Evolutionary conservation across 2,329 filamentous ascomycete genomes (phyloP).

Genomic region (Tolypocladium tundrense): DNA sequence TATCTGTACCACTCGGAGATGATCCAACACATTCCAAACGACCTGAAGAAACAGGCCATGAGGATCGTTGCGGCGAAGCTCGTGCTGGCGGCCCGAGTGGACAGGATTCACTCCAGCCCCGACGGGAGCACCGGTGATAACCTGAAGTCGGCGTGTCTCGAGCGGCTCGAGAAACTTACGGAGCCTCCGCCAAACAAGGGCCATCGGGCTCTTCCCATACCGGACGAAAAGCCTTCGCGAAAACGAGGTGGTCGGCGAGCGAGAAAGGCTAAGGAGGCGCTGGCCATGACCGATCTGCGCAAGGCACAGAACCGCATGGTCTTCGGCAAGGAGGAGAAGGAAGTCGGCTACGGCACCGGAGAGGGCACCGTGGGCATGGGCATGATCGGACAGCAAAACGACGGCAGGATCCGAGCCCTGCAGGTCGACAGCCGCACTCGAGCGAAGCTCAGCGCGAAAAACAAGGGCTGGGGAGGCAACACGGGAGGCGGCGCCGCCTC

Average conservation of each 20-base stretch:
- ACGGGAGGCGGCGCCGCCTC: conserved; percentile 57
- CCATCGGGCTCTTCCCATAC: conserved; percentile 73
- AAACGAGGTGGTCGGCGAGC: conserved; percentile 88
- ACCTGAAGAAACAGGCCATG: conserved; percentile 88
- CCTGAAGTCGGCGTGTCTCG: conserved; percentile 71
- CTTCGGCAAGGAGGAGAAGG: conserved; percentile 90
- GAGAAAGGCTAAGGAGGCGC: conserved; percentile 90
- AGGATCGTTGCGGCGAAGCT: conserved; percentile 90
- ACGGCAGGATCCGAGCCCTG: conserved; percentile 76
- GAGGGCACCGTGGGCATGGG: conserved; percentile 81
- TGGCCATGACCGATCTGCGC: conserved; percentile 90
- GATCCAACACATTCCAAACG: conserved; percentile 72
- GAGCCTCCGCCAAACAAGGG: conserved; percentile 87
- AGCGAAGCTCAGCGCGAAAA: conserved; percentile 89
- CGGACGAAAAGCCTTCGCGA: conserved; percentile 87
- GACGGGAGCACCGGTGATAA: conserved; percentile 78
- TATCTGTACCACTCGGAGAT: conserved; percentile 89
- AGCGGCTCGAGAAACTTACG: conserved; percentile 83
- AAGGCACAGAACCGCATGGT: conserved; percentile 95
- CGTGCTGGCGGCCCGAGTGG: conserved; percentile 83
- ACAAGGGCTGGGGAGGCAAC: conserved; percentile 85
- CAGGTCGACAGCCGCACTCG: conserved; percentile 90
- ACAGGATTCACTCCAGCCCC: conserved; percentile 70
- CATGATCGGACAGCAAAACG: conserved; percentile 85
- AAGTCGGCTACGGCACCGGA: conserved; percentile 81